Conservation (phyloP, 768 basidiomycete species). For the Gautieria morchelliformis region DNA sequence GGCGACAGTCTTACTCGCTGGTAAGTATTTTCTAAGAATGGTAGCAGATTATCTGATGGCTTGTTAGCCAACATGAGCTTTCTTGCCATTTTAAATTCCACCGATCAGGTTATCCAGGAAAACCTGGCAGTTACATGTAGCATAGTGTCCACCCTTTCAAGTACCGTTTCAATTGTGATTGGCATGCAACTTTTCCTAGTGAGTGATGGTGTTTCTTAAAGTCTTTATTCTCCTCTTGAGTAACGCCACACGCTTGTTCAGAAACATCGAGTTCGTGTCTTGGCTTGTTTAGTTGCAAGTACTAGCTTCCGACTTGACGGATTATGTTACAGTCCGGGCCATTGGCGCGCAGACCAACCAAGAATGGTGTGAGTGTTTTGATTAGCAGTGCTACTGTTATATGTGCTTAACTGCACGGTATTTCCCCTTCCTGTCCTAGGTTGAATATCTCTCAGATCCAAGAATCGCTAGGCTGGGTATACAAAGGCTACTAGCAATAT, state of each 20-base stretch:
- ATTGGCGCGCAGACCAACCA: too few species aligned
- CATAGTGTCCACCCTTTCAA: neutral
- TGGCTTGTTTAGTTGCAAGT: too few species aligned
- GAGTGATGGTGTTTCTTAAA: neutral
- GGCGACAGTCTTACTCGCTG: neutral
- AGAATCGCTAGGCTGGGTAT: neutral
- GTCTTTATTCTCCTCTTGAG: neutral
- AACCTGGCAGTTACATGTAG: neutral
- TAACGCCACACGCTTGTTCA: neutral
- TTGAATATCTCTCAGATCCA: neutral
- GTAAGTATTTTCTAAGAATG: neutral
- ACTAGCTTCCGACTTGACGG: too few species aligned
- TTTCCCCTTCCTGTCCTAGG: neutral
- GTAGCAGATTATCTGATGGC: neutral
- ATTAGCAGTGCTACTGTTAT: neutral
- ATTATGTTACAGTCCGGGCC: too few species aligned
- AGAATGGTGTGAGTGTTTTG: neutral
- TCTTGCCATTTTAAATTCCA: neutral
- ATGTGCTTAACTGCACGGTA: neutral
- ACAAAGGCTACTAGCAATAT: neutral
- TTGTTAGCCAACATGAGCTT: conserved; percentile 1
- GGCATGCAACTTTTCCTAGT: neutral
- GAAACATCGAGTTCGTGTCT: neutral
- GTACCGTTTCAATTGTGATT: conserved; percentile 1
- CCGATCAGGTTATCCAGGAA: neutral